phyloP scores from a whole-genome alignment of 2,329 filamentous ascomycete genomes.

The Aspergillus felis region DNA sequence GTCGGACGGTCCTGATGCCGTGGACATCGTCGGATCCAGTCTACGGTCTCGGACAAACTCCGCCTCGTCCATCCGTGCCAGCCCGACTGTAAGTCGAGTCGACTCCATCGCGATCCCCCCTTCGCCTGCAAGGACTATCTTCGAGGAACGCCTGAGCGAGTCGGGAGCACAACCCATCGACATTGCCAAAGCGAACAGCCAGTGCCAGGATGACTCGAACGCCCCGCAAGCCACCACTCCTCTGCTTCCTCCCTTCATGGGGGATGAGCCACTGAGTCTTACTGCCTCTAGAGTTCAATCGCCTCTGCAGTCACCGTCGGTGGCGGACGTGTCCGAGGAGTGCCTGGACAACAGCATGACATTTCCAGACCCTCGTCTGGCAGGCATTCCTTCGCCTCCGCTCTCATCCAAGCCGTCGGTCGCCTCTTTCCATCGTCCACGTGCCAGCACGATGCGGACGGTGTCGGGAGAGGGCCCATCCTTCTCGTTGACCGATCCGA shows the following conservation, averaged over 20 bases:
- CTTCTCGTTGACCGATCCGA: slow-evolving; percentile 60
- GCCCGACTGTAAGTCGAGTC: slow-evolving; percentile 35
- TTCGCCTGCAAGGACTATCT: slow-evolving; percentile 62
- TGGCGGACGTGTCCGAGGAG: slow-evolving; percentile 56
- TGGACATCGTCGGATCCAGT: slow-evolving; percentile 27
- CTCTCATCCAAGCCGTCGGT: slow-evolving; percentile 74
- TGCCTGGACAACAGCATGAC: slow-evolving; percentile 44
- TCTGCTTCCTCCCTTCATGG: slow-evolving; percentile 76
- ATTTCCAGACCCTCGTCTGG: slow-evolving; percentile 42
- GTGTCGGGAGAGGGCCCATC: slow-evolving; percentile 49
- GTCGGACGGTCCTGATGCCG: slow-evolving; percentile 31
- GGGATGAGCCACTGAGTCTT: slow-evolving; percentile 47
- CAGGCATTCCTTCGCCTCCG: slow-evolving; percentile 61
- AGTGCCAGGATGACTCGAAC: slow-evolving; percentile 48
- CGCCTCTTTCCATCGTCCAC: slow-evolving; percentile 63
- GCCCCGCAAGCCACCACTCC: slow-evolving; percentile 73
- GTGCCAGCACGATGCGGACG: slow-evolving; percentile 41
- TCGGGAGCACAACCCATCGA: slow-evolving; percentile 51
- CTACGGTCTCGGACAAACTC: slow-evolving; percentile 42
- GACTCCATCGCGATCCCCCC: slow-evolving; percentile 54
- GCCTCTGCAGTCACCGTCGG: slow-evolving; percentile 79
- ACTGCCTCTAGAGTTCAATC: slow-evolving; percentile 62
- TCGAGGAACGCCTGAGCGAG: slow-evolving; percentile 50
- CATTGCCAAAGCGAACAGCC: slow-evolving; percentile 50
- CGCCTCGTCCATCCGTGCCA: slow-evolving; percentile 37